Conservation (phyloP, 2,329 filamentous ascomycete species). For the Conoideocrella luteorostrata region DNA sequence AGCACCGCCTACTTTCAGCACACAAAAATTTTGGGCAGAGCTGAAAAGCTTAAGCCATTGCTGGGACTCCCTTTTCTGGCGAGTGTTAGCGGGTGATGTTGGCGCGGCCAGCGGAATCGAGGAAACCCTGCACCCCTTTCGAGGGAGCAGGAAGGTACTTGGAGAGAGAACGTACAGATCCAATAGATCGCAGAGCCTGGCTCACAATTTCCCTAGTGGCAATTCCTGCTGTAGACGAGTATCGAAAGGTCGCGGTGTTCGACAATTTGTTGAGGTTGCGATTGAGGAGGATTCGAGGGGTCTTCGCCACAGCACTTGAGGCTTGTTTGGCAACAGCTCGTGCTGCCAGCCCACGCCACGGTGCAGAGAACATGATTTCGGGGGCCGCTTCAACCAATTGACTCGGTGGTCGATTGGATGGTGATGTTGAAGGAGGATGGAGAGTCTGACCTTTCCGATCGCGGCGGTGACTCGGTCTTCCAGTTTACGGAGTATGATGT, state of each 20-base stretch:
- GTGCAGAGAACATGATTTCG: slow-evolving; percentile 37
- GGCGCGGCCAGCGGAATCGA: slow-evolving; percentile 7
- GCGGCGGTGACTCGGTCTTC: no score
- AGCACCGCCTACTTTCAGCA: slow-evolving; percentile 96
- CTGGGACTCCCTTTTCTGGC: slow-evolving; percentile 39
- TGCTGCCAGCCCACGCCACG: slow-evolving; percentile 35
- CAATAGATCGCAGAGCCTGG: slow-evolving; percentile 2
- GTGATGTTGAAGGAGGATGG: background rate
- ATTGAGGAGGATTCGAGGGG: slow-evolving; percentile 13
- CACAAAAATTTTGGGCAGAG: slow-evolving; percentile 92
- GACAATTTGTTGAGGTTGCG: background rate
- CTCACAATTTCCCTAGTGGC: slow-evolving; percentile 1
- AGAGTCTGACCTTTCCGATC: no score
- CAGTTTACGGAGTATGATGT: no score
- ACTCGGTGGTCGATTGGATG: slow-evolving; percentile 8
- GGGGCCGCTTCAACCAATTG: slow-evolving; percentile 17
- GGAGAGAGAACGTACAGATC: background rate
- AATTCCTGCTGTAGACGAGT: background rate
- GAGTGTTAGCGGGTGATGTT: slow-evolving; percentile 21
- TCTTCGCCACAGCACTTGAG: slow-evolving; percentile 16
- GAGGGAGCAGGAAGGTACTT: background rate
- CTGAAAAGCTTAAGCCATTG: slow-evolving; percentile 98
- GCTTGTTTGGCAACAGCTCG: slow-evolving; percentile 16
- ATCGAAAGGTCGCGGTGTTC: background rate
- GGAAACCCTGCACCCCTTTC: background rate